These are phyloP conservation scores for Pseudonitzschia multiseries DNA, from an alignment of 108 stramenopile genomes.

Conservation along the genomic window DNA sequence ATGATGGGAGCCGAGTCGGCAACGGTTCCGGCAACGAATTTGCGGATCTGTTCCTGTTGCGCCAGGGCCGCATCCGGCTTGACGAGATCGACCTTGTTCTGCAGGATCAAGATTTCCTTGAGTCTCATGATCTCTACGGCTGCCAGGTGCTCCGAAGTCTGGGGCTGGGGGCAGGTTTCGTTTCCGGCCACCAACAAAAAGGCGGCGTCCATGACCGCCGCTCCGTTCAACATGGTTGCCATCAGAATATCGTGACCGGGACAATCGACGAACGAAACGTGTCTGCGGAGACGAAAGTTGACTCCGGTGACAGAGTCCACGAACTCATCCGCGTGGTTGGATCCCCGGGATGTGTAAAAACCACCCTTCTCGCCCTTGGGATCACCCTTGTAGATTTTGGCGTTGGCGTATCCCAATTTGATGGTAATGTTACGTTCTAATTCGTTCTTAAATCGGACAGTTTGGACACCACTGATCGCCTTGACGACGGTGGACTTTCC, in stretches of 20 bases:
- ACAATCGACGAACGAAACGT: conserved; percentile 99
- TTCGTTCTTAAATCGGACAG: conserved; percentile 99
- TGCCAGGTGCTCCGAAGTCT: conserved; percentile 99
- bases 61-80: conserved; percentile 96
- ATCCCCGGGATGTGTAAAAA: conserved; percentile 91
- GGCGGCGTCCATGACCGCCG: conserved; percentile 99
- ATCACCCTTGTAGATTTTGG: conserved; percentile 97
- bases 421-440: conserved; percentile 99
- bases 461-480: conserved; percentile 98
- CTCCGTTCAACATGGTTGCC: conserved; percentile 99
- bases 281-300: conserved; percentile 92
- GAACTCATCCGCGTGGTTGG: conserved; percentile 91
- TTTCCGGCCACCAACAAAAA: conserved; percentile 99
- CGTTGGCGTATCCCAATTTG: conserved; percentile 99
- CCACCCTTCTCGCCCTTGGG: conserved; percentile 61
- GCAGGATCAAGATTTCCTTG: conserved; percentile 96
- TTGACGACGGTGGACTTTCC: conserved; percentile 99
- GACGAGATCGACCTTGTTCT: conserved; percentile 99
- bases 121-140: conserved; percentile 99
- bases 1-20: conserved; percentile 97
- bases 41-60: conserved; percentile 97
- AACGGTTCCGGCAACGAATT: conserved; percentile 97
- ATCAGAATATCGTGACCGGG: conserved; percentile 99
- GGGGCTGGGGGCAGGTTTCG: conserved; percentile 99
- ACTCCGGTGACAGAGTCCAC: conserved; percentile 76